Evolutionary conservation across 345 rosid species (phyloP), one percentile per base, ranked within the genome.

Genomic region (Brassica cretica): DNA sequence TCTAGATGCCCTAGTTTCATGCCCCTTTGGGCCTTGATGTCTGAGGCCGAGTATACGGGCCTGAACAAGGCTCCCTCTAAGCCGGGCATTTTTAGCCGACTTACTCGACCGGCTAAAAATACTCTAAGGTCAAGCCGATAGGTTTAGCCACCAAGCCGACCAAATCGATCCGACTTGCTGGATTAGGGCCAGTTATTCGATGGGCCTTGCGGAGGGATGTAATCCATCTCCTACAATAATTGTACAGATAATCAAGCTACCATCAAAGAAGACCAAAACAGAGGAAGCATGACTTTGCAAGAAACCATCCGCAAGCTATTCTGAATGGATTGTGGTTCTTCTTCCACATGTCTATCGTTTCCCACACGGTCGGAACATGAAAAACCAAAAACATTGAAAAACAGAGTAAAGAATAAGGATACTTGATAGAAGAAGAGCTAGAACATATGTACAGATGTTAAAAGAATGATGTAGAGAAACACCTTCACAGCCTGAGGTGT

Each of bases 261-360:
- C 16, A 49, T 41, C 68, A 11, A 30, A 67, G 79, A 75, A 65
- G n/a, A 66, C 53, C 61, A 5, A 74, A 64, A 60, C 8, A 39
- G 27, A 72, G 10, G 63, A 66, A 72, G 69, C 80, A 25, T 85
- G 59, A 97, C 90, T 84, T 89, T 44, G 98, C 97, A 82, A 92
- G 97, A 78, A 92, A 85, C 90, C 89, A 94, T 85, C 91, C 84
- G 59, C 91, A 92, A 58, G 85, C 82, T 82, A 94, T 91, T 79
- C 90, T 96, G 77, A 95, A 95, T 69, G 78, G 68, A 64, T 90
- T 91, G 19, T 87, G 88, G 3, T 90, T 88, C 78, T 91, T 88
- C 87, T 90, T 95, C 89, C 86, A 90, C 97, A 89, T 91, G n/a
- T 87, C 91, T 59, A 91, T 68, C 99, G 91, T 95, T 84, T 93